Percentiles rank a stretch among this genome's conserved stretches.
These are phyloP conservation scores for Amanita rubescens DNA, from an alignment of 768 basidiomycete genomes.

Conservation along the genomic window DNA sequence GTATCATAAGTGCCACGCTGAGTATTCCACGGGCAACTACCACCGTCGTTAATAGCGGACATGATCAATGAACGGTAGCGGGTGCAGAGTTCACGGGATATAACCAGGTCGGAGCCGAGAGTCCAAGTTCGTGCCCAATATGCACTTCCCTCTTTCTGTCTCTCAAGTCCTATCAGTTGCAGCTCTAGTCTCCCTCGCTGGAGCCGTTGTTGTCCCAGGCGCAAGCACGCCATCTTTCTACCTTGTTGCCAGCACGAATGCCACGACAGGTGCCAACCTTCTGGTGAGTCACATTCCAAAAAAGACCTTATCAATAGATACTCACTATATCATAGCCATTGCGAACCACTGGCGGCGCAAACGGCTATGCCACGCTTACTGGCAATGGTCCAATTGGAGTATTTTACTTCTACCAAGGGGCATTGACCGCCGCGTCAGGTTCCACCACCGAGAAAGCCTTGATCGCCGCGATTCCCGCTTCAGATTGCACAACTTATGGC, in stretches of 20 bases:
- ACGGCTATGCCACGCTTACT: conserved; percentile 17
- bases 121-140: too few relatives aligned
- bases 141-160: not conserved
- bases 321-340: conserved; percentile 18
- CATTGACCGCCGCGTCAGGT: conserved; percentile 13
- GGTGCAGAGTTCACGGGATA: too few relatives aligned
- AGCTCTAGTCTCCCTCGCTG: conserved; percentile 6
- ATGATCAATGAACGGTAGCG: too few relatives aligned
- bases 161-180: conserved; percentile 3
- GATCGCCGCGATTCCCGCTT: conserved; percentile 16
- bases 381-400: conserved; percentile 20
- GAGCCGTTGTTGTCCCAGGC: conserved; percentile 16
- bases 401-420: conserved; percentile 27
- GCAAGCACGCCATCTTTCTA: conserved; percentile 28
- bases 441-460: conserved; percentile 8
- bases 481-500: conserved; percentile 22
- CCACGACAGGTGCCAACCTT: conserved; percentile 18
- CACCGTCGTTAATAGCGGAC: too few relatives aligned
- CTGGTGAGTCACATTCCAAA: conserved; percentile 12
- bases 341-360: conserved; percentile 18
- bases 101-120: too few relatives aligned
- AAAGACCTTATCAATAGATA: not conserved
- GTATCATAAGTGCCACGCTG: too few relatives aligned
- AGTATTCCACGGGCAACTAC: too few relatives aligned
- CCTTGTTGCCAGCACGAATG: conserved; percentile 20